A percentile compares a stretch with the other conserved stretches of the same genome.
Conservation (phyloP, 2,329 filamentous ascomycete species). For the Phyllosticta citriasiana region DNA sequence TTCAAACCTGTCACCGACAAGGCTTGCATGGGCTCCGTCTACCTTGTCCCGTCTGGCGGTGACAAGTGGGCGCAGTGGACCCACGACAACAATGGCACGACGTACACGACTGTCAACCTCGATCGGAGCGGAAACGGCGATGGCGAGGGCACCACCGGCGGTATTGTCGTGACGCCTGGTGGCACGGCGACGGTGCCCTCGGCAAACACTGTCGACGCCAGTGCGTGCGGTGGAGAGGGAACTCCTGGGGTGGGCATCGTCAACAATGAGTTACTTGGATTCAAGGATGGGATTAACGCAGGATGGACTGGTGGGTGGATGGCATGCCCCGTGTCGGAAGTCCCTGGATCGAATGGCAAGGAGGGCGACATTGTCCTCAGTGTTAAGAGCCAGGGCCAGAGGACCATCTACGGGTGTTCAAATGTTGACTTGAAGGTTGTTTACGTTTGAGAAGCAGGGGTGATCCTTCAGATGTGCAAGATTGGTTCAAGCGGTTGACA, state of each 20-base stretch:
- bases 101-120: not conserved
- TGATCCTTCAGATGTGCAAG: not conserved
- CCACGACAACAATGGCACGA: not conserved
- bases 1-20: not conserved
- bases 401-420: not conserved
- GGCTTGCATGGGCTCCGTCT: not conserved
- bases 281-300: not conserved
- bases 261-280: not conserved
- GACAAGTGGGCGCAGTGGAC: not conserved
- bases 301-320: not conserved
- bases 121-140: not conserved
- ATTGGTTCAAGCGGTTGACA: too few species aligned
- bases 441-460: not conserved
- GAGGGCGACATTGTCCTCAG: constrained; percentile 26
- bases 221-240: not conserved
- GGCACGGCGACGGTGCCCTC: constrained; percentile 10
- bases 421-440: not conserved
- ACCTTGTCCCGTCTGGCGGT: not conserved
- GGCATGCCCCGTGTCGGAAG: not conserved
- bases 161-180: constrained; percentile 10
- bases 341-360: not conserved
- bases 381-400: not conserved
- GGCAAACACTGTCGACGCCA: constrained; percentile 4
- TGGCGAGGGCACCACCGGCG: not conserved
- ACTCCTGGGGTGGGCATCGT: constrained; percentile 1